A percentile compares a stretch with the other conserved stretches of the same genome.
phyloP scores from a whole-genome alignment of 2,329 filamentous ascomycete species.

The Fusarium nematophilum region DNA sequence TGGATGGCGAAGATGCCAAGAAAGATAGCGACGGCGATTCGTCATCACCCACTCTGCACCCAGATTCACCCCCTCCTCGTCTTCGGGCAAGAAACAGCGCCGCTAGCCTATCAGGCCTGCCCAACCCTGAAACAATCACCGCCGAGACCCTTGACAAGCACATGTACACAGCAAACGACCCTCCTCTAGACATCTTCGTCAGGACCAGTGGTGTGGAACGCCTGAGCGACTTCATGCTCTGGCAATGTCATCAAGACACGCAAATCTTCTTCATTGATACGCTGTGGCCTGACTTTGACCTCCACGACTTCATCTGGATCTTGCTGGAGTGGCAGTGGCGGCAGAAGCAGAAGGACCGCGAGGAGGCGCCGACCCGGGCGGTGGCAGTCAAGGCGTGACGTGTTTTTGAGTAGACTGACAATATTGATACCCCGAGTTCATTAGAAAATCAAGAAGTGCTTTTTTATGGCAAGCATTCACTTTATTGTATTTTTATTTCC shows the following conservation, averaged over 20 bases:
- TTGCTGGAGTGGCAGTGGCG: conserved; percentile 88
- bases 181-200: conserved; percentile 90
- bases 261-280: conserved; percentile 93
- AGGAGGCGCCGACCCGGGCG: conserved; percentile 56
- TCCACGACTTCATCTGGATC: conserved; percentile 93
- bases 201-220: conserved; percentile 93
- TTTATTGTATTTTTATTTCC: conserved; percentile 11
- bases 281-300: conserved; percentile 94
- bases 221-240: conserved; percentile 97
- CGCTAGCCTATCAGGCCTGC: conserved; percentile 55
- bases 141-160: conserved; percentile 83
- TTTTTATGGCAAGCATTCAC: conserved; percentile 12
- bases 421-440: conserved; percentile 37
- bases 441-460: conserved; percentile 23
- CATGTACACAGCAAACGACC: conserved; percentile 87
- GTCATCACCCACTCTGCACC: conserved; percentile 69
- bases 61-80: conserved; percentile 62
- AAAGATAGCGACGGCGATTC: conserved; percentile 66
- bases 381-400: conserved; percentile 41
- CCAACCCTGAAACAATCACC: conserved; percentile 89
- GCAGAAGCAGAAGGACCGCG: conserved; percentile 67
- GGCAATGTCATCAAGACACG: conserved; percentile 95
- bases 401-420: conserved; percentile 25
- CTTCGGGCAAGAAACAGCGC: conserved; percentile 47
- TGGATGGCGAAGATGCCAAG: conserved; percentile 58